These are phyloP conservation scores for Pyropia yezoensis DNA, from an alignment of 23 red algal species.

Conservation along the genomic window DNA sequence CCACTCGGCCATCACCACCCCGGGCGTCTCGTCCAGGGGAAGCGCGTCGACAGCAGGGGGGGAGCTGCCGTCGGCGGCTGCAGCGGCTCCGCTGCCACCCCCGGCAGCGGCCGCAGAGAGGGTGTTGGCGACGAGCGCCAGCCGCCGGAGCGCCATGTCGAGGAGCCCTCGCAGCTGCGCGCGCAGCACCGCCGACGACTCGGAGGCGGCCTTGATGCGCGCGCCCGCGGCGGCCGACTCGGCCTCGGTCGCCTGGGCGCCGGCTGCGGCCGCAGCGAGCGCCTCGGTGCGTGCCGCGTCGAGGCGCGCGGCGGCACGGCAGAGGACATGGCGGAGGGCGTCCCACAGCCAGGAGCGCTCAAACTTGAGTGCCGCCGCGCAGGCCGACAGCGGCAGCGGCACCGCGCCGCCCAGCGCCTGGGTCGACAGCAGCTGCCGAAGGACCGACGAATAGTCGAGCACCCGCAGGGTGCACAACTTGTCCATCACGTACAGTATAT, in stretches of 20 bases:
- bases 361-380: slow-evolving; percentile 25
- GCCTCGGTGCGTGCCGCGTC: slow-evolving; percentile 43
- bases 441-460: slow-evolving; percentile 19
- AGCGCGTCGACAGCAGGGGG: too few species aligned
- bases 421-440: too few species aligned
- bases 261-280: slow-evolving; percentile 29
- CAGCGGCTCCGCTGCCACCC: too few species aligned
- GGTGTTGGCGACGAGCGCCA: too few species aligned
- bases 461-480: slow-evolving; percentile 42
- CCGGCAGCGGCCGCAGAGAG: too few species aligned
- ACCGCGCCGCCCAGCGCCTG: too few species aligned
- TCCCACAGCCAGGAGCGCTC: slow-evolving; percentile 40
- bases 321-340: slow-evolving; percentile 42
- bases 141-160: too few species aligned
- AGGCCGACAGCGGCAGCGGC: slow-evolving; percentile 5
- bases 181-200: too few species aligned
- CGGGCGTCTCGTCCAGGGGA: too few species aligned
- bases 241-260: slow-evolving; percentile 60
- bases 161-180: too few species aligned
- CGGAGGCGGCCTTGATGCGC: slow-evolving; percentile 30
- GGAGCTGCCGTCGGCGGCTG: too few species aligned
- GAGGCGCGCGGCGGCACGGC: slow-evolving; percentile 25
- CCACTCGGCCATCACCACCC: too few species aligned
- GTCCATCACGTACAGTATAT: slow-evolving; percentile 66
- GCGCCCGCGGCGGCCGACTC: slow-evolving; percentile 39